Evolutionary conservation across 305 asterid species (phyloP), one percentile per base, ranked within the genome.

Genomic region (Rubia tinctorum): DNA sequence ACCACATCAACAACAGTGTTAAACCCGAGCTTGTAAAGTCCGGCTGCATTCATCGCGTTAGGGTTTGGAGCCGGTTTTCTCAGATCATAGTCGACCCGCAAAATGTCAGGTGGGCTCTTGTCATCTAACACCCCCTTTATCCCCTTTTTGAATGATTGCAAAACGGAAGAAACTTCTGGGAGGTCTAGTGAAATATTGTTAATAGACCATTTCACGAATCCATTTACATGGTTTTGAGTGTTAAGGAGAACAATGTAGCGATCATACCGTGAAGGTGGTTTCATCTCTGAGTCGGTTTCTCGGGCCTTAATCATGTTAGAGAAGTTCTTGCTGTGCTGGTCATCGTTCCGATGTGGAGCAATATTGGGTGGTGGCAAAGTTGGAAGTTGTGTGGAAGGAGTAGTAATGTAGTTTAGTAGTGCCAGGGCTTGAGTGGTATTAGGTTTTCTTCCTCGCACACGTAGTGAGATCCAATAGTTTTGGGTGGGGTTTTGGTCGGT

Each of bases 141-240:
- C n/a, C n/a, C n/a, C n/a, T n/a, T n/a, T n/a, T n/a, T n/a, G n/a
- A n/a, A n/a, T n/a, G n/a, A n/a, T n/a, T n/a, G n/a, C n/a, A n/a
- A n/a, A n/a, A n/a, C n/a, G n/a, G n/a, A n/a, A n/a, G n/a, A n/a
- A n/a, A n/a, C n/a, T n/a, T n/a, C n/a, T n/a, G n/a, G n/a, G n/a
- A n/a, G n/a, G n/a, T n/a, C n/a, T 44, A 93, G 39, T 0, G 98
- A 93, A 6, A 91, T 77, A 25, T 93, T 93, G 82, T 93, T 93
- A 80, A 93, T 82, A 7, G 96, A 75, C 98, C 97, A 93, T 27
- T 81, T 89, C 3, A 77, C 87, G 76, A 73, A 66, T 0, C 97
- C 97, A 34, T 89, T 72, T 17, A 92, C 74, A 22, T 18, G 71
- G 30, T 87, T 93, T 55, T 93, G 97, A 0, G 97, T 92, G 80